These are phyloP conservation scores for Malus hybrid DNA, from an alignment of 331 rosid species.

Conservation along the genomic window DNA sequence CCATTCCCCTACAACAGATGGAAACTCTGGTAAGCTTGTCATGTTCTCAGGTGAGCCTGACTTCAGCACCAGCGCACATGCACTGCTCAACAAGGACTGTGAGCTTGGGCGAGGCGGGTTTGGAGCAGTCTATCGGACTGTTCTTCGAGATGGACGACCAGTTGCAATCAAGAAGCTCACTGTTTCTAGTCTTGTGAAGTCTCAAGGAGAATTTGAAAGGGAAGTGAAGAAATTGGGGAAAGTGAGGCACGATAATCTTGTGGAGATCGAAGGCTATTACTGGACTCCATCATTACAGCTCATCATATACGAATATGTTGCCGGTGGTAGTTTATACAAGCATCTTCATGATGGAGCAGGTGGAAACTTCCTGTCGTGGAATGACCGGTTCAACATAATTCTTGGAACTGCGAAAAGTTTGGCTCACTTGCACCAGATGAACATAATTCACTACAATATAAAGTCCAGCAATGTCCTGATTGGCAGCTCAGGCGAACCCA, in stretches of 20 bases:
- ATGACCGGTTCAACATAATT: slow-evolving; percentile 73
- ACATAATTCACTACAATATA: slow-evolving; percentile 92
- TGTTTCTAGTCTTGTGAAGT: slow-evolving; percentile 94
- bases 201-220: slow-evolving; percentile 90
- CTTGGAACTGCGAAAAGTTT: slow-evolving; percentile 90
- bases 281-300: slow-evolving; percentile 58
- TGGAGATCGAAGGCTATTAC: slow-evolving; percentile 54
- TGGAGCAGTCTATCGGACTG: slow-evolving; percentile 84
- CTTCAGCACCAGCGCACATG: slow-evolving; percentile 91
- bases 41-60: slow-evolving; percentile 98
- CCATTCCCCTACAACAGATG: slow-evolving; percentile 82
- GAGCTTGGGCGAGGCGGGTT: slow-evolving; percentile 99
- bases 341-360: slow-evolving; percentile 91
- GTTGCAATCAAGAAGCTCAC: slow-evolving; percentile 99
- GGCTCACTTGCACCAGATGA: slow-evolving; percentile 77
- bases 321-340: slow-evolving; percentile 81
- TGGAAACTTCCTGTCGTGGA: slow-evolving; percentile 83
- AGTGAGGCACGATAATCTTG: slow-evolving; percentile 80
- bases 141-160: slow-evolving; percentile 81
- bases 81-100: slow-evolving; percentile 92
- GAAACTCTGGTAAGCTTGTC: slow-evolving; percentile 94
- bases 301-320: slow-evolving; percentile 74
- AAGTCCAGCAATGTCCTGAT: slow-evolving; percentile 89
- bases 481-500: slow-evolving; percentile 73
- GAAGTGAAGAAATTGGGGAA: slow-evolving; percentile 94